Evolutionary conservation across 768 basidiomycete species (phyloP), one percentile per base, ranked within the genome.

Genomic region (Asterophora lycoperdoides): DNA sequence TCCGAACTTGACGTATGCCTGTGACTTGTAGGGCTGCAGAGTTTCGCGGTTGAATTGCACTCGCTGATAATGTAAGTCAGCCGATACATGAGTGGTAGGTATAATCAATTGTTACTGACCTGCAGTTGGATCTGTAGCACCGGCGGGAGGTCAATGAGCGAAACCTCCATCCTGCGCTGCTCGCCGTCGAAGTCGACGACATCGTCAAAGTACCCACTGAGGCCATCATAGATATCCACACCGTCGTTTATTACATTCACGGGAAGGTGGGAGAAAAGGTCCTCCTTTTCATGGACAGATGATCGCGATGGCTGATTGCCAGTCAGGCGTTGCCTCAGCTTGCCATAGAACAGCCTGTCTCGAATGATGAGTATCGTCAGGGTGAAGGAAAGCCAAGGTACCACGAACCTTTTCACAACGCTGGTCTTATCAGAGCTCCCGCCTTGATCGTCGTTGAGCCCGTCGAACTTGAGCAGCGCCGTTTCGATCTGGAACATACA

Each of bases 401-500:
- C 14, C 34, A 55, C 56, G 10, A 41, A 93, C 93, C 85, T 75
- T 67, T 93, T 92, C 39, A 96, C 85, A 8, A 95, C 76, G 53
- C 91, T 91, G 0, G 76, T 78, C 59, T 81, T 82, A 46, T 82
- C 81, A 33, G 75, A 74, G 53, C 71, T 74, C 17, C 69, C 64
- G 8, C 63, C 72, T 32, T 68, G 68, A 35, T 68, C 58, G 8
- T 73, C 79, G 49, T 64, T 65, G 42, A 73, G 59, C 3, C 68
- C 75, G 43, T 80, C 80, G 52, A 93, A 87, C 59, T 88, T 88
- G 33, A 92, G 73, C 40, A 92, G 64, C 1, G 93, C 93, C 4
- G 91, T 87, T 67, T 99, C 96, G 43, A 98, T 93, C 67, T 98
- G 96, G 70, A 96, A 96, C 77, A 99, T 88, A 71, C 94, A 94